phyloP scores from a whole-genome alignment of 1,139 yeast species.

The Suhomyces atakaporum region DNA sequence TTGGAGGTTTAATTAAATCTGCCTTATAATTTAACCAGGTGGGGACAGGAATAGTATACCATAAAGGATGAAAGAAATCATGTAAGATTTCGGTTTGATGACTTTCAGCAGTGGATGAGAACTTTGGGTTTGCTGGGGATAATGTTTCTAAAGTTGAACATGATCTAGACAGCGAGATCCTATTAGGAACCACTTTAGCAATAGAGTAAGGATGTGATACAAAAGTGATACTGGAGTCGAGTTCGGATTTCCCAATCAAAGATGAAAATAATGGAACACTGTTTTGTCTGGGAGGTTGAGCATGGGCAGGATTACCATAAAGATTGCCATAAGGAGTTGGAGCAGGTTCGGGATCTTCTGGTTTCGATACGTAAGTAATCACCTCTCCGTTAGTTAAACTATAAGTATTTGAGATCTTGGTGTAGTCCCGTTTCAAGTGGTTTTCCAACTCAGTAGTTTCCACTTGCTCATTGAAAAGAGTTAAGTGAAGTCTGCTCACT shows the following conservation, averaged over 20 bases:
- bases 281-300: slow-evolving; percentile 28
- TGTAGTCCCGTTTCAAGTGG: slow-evolving; percentile 55
- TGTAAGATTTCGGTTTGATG: slow-evolving; percentile 69
- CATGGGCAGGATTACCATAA: slow-evolving; percentile 22
- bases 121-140: slow-evolving; percentile 46
- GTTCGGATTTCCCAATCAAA: slow-evolving; percentile 58
- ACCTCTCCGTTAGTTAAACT: slow-evolving; percentile 64
- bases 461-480: slow-evolving; percentile 25
- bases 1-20: slow-evolving; percentile 17
- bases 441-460: slow-evolving; percentile 32
- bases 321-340: slow-evolving; percentile 20
- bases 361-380: slow-evolving; percentile 43
- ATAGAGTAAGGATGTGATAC: slow-evolving; percentile 61
- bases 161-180: slow-evolving; percentile 27
- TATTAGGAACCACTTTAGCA: slow-evolving; percentile 60
- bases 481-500: slow-evolving; percentile 43
- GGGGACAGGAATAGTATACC: slow-evolving; percentile 80
- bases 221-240: slow-evolving; percentile 65
- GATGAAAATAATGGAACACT: slow-evolving; percentile 72
- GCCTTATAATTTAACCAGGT: slow-evolving; percentile 70
- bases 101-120: slow-evolving; percentile 61
- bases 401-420: slow-evolving; percentile 62
- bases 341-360: slow-evolving; percentile 28
- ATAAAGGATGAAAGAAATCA: slow-evolving; percentile 80
- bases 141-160: slow-evolving; percentile 52